Evolutionary conservation across 306 rosid genomes (phyloP).

Genomic region (Malus sieversii): DNA sequence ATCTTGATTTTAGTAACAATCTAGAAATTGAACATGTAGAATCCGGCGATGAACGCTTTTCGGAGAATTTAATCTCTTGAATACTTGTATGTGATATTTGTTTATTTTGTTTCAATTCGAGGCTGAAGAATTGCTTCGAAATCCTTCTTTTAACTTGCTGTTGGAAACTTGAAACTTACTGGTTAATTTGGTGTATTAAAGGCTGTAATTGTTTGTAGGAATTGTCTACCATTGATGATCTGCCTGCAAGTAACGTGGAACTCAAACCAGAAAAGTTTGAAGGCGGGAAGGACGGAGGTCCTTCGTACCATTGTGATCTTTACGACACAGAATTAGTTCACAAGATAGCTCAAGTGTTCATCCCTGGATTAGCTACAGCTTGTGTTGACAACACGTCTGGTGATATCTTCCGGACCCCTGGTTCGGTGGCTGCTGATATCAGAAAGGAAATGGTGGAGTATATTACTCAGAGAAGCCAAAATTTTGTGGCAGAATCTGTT

Average conservation of each 20-base stretch:
- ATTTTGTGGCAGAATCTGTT: constrained; percentile 60
- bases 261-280: constrained; percentile 53
- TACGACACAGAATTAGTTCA: constrained; percentile 57
- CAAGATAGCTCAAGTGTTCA: constrained; percentile 64
- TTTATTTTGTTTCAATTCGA: neutral
- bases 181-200: neutral
- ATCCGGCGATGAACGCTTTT: neutral
- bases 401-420: constrained; percentile 54
- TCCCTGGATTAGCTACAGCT: constrained; percentile 71
- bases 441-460: constrained; percentile 78
- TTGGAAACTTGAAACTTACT: neutral
- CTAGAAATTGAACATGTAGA: neutral
- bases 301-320: constrained; percentile 45
- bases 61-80: neutral
- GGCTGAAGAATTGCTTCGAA: neutral
- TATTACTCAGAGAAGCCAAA: constrained; percentile 57
- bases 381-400: constrained; percentile 80
- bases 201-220: constrained; percentile 30
- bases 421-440: constrained; percentile 55
- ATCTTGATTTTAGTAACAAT: neutral
- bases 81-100: neutral
- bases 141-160: neutral
- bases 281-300: constrained; percentile 41
- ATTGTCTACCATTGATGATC: constrained; percentile 41
- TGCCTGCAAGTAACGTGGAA: constrained; percentile 36